Evolutionary conservation across 352 stramenopile species (phyloP), one percentile per base, ranked within the genome.

Genomic region (Phytophthora lateralis): DNA sequence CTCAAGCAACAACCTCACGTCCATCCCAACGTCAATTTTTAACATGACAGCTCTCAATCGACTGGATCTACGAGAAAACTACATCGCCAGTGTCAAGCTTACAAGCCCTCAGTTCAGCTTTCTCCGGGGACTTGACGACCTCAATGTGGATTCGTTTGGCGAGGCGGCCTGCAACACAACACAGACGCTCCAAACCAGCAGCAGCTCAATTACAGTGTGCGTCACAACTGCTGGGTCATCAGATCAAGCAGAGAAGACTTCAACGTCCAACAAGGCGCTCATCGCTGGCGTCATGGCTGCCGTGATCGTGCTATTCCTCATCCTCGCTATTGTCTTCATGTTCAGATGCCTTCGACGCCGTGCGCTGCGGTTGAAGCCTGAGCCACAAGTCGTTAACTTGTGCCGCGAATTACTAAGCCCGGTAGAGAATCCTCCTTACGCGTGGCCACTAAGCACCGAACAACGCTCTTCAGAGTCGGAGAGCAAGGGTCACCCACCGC

Each of bases 1-100:
- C 9, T 74, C 80, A 4, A 53, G 59, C 48, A 90, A 90, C 49
- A 67, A 74, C 3, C 46, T 90, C 7, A 71, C 73, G 0, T 70
- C 52, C 2, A 75, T 90, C 26, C 80, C 80, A 8, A 14, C 41
- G 17, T 47, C 70, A 27, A 62, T 90, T 18, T 90, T 85, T 55
- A 38, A 34, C 3, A 71, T 87, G 65, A 24, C 63, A 12, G 63
- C 58, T 20, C 73, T 90, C 9, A 32, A 70, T 46, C 48, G 54
- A 5, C 55, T 90, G 5, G 57, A 87, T 63, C 46, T 90, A 1
- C 17, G 66, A 3, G 42, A 46, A 15, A 90, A 90, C 29, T 71
- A 67, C 9, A 82, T 85, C 45, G 60, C 63, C 17, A 51, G 45
- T 17, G 34, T 85, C 7, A 37, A 69, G 11, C 51, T 90, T 20